Evolutionary conservation across 768 basidiomycete genomes (phyloP).

Genomic region (Lentinula guzmanii): DNA sequence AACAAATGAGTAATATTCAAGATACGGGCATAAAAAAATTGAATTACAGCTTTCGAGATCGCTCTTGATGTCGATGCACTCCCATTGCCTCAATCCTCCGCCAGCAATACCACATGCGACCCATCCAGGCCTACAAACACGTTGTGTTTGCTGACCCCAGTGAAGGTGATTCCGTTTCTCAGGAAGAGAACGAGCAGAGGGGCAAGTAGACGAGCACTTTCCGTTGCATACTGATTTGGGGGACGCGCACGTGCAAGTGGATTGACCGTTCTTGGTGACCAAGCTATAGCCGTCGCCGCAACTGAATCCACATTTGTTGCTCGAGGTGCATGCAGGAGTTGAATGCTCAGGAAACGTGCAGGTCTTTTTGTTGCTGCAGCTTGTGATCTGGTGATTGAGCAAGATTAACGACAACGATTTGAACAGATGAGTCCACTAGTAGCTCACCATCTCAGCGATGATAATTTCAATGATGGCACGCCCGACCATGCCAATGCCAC

Average conservation of each 20-base stretch:
- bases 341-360: conserved; percentile 24
- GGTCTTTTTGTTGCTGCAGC: conserved; percentile 5
- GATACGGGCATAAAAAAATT: neutral
- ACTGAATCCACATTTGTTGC: conserved; percentile 23
- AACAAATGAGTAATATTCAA: neutral
- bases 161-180: conserved; percentile 11
- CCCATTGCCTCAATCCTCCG: conserved; percentile 23
- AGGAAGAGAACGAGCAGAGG: neutral
- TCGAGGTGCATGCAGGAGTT: conserved; percentile 14
- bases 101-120: conserved; percentile 27
- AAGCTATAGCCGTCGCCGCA: conserved; percentile 21
- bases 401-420: neutral
- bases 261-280: neutral
- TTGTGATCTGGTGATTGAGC: conserved; percentile 16
- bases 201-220: conserved; percentile 16
- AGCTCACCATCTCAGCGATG: neutral
- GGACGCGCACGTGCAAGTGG: conserved; percentile 19
- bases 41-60: conserved; percentile 34
- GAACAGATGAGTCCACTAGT: neutral
- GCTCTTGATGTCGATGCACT: conserved; percentile 25
- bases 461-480: neutral
- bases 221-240: conserved; percentile 26
- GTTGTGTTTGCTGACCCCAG: conserved; percentile 15
- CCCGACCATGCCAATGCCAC: neutral
- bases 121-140: conserved; percentile 20